Percentiles rank a stretch among this genome's conserved stretches.
phyloP scores from a whole-genome alignment of 805 yeast species.

The Ogataea neopini region DNA sequence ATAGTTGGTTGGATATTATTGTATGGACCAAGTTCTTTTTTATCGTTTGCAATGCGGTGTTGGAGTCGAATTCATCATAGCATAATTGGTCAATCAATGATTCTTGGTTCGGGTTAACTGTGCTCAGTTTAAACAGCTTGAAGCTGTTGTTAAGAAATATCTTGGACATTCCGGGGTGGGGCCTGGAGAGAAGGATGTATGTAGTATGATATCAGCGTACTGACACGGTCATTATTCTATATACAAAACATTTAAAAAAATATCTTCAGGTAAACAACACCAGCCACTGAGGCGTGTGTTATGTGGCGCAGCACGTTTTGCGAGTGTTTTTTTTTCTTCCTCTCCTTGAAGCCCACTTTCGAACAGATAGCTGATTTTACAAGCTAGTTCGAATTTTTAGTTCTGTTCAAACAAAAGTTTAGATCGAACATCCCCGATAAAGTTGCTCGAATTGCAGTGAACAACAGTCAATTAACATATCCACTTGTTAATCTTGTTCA shows the following conservation, averaged over 20 bases:
- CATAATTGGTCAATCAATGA: slow-evolving; percentile 30
- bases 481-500: no score
- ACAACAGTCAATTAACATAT: no score
- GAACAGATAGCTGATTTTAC: not conserved
- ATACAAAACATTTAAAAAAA: not conserved
- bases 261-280: not conserved
- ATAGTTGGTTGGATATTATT: slow-evolving; percentile 26
- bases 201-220: no score
- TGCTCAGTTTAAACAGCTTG: slow-evolving; percentile 19
- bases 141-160: slow-evolving; percentile 30
- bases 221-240: no score
- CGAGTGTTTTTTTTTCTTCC: no score
- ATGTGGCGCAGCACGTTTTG: not conserved
- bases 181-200: not conserved
- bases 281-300: not conserved
- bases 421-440: not conserved
- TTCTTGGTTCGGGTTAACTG: slow-evolving; percentile 10
- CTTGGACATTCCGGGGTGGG: slow-evolving; percentile 27
- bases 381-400: not conserved
- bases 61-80: slow-evolving; percentile 24
- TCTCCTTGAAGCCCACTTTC: not conserved
- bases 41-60: slow-evolving; percentile 18
- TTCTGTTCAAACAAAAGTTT: not conserved
- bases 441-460: no score
- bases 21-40: slow-evolving; percentile 24